Base-by-base conservation (phyloP, 352 stramenopile genomes). In the Hyaloperonospora brassicae region DNA sequence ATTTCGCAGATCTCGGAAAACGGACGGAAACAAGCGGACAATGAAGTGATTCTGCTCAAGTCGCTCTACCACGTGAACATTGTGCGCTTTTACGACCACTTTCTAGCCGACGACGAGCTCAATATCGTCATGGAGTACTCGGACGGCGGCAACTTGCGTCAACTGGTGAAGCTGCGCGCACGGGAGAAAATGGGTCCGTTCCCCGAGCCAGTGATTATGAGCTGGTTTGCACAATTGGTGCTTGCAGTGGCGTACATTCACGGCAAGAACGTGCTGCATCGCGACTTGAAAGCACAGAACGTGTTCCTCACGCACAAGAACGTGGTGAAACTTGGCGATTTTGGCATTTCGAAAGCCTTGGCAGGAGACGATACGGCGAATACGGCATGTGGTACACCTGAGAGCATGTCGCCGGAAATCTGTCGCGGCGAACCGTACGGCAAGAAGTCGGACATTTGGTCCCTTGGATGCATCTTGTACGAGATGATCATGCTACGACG, bases 41-140 rank as follows among this genome's bases (percentile, higher is more conserved):
- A 94, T 50, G 84, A 94, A 65, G 84, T 94, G 0, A 92, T 92
- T 55, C 52, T 94, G 59, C 79, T 94, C 46, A 92, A 94, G 58
- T 91, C 82, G 53, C 68, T 94, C 30, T 91, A 91, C 66, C 84
- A 94, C 62, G 80, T 93, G 24, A 94, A 94, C 52, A 93, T 95
- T 57, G 82, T 95, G 50, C 81, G 81, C 31, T 95, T 92, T 49
- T 92, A 93, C 72, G 85, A 95, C 62, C 80, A 89, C 47, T 95
- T 95, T 52, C 69, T 89, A 62, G 71, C 72, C 14, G 77, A 92
- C 46, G 81, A 93, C 59, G 83, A 93, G 52, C 69, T 95, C 23
- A 92, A 95, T 45, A 95, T 95, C 42, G 78, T 94, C 41, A 94
- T 95, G 84, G 85, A 94, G 52, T 93, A 91, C 52, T 70, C 83